Base-by-base conservation (phyloP, 805 yeast genomes). In the Kuraishia capsulata region DNA sequence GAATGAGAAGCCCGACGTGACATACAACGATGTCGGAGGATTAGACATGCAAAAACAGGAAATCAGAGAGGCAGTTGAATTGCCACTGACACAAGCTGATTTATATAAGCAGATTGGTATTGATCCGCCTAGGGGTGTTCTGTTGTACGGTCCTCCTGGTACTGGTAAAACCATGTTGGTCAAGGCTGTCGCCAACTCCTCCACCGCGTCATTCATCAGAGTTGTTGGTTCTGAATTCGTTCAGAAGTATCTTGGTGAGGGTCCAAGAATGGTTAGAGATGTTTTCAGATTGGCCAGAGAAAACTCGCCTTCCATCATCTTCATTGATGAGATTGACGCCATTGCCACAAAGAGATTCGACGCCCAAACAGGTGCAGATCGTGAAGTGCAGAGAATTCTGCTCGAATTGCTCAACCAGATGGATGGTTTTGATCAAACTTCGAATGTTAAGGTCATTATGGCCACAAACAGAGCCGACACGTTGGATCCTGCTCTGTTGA, bases 381-480 rank as follows among this genome's bases (percentile, higher is more conserved):
- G 98, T 64, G 99, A 92, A 67, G 98, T 92, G 39, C 99, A 92
- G 67, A 86, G 99, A 69, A 92, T 90, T 49, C 71, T 92, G 61
- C 81, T 92, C 56, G 99, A 92, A 67, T 71, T 92, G 56, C 73
- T 92, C 53, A 92, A 94, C 53, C 99, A 92, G 67, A 92, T 92
- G 99, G 99, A 92, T 64, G 99, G 99, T 37, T 92, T 92, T 52
- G 99, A 92, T 57, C 98, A 92, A 67, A 68, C 83, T 2, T 78
- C 96, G 5, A 89, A 88, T 46, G 98, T 92, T 38, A 92, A 92
- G 67, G 97, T 92, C 28, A 92, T 92, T 46, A 92, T 92, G 99
- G 98, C 99, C 31, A 92, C 99, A 10, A 92, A 92, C 65, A 83
- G 99, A 67, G 96, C 96, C n/a, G 99, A 92, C 58, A 92, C 98